Evolutionary conservation across 148 eudicot species (phyloP).

Genomic region (Rhododendron molle): DNA sequence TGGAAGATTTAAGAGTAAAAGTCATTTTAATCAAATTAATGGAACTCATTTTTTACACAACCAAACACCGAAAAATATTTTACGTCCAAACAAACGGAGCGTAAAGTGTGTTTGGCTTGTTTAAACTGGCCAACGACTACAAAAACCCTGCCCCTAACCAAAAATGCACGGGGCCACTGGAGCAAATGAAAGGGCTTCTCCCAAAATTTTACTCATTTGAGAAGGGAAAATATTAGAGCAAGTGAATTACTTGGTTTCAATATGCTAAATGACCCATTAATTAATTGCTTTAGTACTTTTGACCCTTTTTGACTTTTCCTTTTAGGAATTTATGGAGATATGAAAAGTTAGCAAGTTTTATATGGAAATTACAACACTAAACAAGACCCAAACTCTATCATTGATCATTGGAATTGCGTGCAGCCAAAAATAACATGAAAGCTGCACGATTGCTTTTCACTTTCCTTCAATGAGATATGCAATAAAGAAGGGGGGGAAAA

Average conservation of each 20-base stretch:
- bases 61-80: too few relatives aligned
- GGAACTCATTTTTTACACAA: too few relatives aligned
- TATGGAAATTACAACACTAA: background rate
- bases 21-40: too few relatives aligned
- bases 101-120: slow-evolving; percentile 3
- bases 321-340: background rate
- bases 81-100: too few relatives aligned
- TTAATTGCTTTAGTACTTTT: background rate
- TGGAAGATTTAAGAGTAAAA: too few relatives aligned
- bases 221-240: background rate
- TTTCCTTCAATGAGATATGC: background rate
- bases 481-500: background rate
- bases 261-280: background rate
- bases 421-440: background rate
- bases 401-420: background rate
- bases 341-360: slow-evolving; percentile 4
- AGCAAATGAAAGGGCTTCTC: background rate
- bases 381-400: background rate
- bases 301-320: background rate
- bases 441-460: background rate
- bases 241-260: slow-evolving; percentile 4
- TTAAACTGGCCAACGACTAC: background rate
- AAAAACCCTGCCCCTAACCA: background rate
- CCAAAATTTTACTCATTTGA: background rate
- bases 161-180: slow-evolving; percentile 11